Evolutionary conservation across 306 rosid species (phyloP).

Genomic region (Pueraria montana): DNA sequence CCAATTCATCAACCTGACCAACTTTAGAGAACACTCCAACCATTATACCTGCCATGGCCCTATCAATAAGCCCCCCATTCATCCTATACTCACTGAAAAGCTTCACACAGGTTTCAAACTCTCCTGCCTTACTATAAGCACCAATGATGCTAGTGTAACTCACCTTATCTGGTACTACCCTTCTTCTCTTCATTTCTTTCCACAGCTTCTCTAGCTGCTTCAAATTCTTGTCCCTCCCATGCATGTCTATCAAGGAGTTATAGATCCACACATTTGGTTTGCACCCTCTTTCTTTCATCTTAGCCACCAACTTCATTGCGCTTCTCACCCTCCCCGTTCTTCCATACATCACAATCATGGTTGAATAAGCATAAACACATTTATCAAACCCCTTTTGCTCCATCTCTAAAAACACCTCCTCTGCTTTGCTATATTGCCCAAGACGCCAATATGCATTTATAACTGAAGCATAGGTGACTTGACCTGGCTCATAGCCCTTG

Average conservation of each 20-base stretch:
- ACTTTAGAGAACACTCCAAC: conserved; percentile 71
- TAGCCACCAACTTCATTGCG: conserved; percentile 71
- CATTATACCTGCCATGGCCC: conserved; percentile 79
- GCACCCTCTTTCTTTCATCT: conserved; percentile 88
- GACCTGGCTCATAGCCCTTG: conserved; percentile 73
- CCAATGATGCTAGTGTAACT: conserved; percentile 69
- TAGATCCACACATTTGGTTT: conserved; percentile 82
- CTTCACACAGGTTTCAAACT: conserved; percentile 60
- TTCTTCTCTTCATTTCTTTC: conserved; percentile 80
- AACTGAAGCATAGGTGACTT: conserved; percentile 75
- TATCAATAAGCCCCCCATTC: conserved; percentile 73
- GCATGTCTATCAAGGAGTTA: conserved; percentile 81
- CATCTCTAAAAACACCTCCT: conserved; percentile 66
- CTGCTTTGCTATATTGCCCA: conserved; percentile 64
- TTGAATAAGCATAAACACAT: conserved; percentile 81
- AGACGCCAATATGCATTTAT: conserved; percentile 72
- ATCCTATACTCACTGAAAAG: conserved; percentile 66
- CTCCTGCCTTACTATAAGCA: conserved; percentile 69
- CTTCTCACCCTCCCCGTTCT: conserved; percentile 62
- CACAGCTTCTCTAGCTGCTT: conserved; percentile 77
- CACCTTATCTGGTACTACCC: conserved; percentile 74
- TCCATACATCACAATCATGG: conserved; percentile 83
- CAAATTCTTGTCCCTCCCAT: conserved; percentile 70
- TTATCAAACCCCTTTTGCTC: conserved; percentile 70
- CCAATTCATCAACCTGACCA: conserved; percentile 65